Evolutionary conservation across 164 flowering plant genomes (phyloP).

Genomic region (grape (Vitis vinifera)): DNA sequence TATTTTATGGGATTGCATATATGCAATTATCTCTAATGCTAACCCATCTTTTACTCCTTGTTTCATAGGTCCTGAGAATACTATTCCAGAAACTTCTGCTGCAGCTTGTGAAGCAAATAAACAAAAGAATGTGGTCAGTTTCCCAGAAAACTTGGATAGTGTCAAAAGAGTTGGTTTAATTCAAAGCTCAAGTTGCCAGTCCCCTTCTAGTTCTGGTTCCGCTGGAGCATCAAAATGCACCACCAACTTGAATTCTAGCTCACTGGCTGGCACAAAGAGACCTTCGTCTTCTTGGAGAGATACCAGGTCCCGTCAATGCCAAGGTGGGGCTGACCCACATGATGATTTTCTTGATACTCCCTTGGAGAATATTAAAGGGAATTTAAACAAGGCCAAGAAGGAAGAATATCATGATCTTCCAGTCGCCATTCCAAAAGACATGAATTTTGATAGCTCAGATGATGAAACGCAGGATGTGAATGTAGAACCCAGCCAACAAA

Average conservation of each 20-base stretch:
- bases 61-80: slow-evolving; percentile 25
- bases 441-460: slow-evolving; percentile 46
- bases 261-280: slow-evolving; percentile 51
- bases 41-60: not conserved
- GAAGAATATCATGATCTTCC: slow-evolving; percentile 37
- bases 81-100: slow-evolving; percentile 18
- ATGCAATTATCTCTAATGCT: not conserved
- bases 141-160: slow-evolving; percentile 25
- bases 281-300: slow-evolving; percentile 72
- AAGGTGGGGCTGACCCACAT: slow-evolving; percentile 74
- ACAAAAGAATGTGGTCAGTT: slow-evolving; percentile 22
- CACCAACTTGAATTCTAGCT: slow-evolving; percentile 25
- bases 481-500: slow-evolving; percentile 26
- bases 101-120: slow-evolving; percentile 16
- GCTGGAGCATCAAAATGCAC: slow-evolving; percentile 26
- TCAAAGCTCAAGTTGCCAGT: slow-evolving; percentile 23
- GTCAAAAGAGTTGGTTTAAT: slow-evolving; percentile 18
- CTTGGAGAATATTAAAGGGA: slow-evolving; percentile 56
- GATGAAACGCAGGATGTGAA: slow-evolving; percentile 76
- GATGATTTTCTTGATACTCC: slow-evolving; percentile 97
- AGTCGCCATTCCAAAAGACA: slow-evolving; percentile 28
- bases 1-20: too few species aligned
- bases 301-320: slow-evolving; percentile 62
- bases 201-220: slow-evolving; percentile 22
- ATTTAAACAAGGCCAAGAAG: slow-evolving; percentile 42